These are phyloP conservation scores for Juncus inflexus DNA, from an alignment of 176 grass and related monocot species.

Conservation along the genomic window DNA sequence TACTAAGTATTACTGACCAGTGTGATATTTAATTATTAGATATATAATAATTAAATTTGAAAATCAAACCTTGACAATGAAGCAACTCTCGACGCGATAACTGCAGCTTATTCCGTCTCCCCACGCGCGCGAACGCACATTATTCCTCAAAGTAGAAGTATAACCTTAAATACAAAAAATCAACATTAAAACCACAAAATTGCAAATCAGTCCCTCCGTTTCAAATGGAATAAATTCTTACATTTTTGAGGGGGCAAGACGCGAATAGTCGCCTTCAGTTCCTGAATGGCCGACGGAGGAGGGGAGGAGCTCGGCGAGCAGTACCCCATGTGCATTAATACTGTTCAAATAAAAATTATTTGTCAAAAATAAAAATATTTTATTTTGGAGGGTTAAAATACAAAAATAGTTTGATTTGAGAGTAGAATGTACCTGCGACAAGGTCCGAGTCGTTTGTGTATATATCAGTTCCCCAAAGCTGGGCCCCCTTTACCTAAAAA, in stretches of 20 bases:
- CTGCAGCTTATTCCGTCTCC: constrained; percentile 93
- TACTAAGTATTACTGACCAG: no score
- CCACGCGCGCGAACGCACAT: constrained; percentile 98
- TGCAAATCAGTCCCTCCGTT: no score
- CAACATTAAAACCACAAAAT: constrained; percentile 10
- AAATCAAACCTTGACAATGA: constrained; percentile 82
- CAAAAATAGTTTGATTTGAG: constrained; percentile 18
- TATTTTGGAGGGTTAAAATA: background rate
- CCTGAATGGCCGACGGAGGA: constrained; percentile 75
- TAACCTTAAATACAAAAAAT: constrained; percentile 58
- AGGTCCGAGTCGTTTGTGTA: constrained; percentile 98
- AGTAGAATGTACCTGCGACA: constrained; percentile 59
- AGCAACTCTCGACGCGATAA: constrained; percentile 78
- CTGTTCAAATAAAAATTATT: constrained; percentile 37
- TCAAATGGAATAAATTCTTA: constrained; percentile 29
- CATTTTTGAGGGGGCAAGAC: constrained; percentile 74
- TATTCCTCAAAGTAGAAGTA: constrained; percentile 90
- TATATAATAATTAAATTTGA: constrained; percentile 1
- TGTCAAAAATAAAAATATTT: background rate
- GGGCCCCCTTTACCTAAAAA: constrained; percentile 93
- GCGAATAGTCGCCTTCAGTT: constrained; percentile 61
- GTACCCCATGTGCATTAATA: constrained; percentile 96
- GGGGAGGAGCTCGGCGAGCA: constrained; percentile 77
- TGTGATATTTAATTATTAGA: background rate
- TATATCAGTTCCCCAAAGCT: constrained; percentile 91